Evolutionary conservation across 306 rosid species (phyloP), one percentile per base, ranked within the genome.

Genomic region (Cajanus cajan): DNA sequence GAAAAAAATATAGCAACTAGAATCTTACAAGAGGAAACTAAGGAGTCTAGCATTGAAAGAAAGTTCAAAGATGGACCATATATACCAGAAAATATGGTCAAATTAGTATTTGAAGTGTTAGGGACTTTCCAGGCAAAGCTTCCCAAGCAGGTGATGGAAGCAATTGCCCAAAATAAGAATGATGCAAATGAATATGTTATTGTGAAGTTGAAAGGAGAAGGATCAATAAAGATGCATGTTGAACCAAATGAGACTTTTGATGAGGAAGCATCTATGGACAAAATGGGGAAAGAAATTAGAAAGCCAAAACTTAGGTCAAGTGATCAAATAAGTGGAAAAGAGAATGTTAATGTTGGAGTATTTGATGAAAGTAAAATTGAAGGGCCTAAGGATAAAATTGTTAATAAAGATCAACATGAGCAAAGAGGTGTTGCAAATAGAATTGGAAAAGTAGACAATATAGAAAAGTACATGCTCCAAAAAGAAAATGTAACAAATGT

Each of bases 241-340:
- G 82, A 82, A 76, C 74, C 39, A 82, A 68, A 68, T 72, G 77
- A 47, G 64, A 25, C 40, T 66, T 48, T 33, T 50, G 50, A 58
- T 24, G 64, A 59, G 34, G 80, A 58, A 18, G 61, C 4, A 25
- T 12, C 19, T 8, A 3, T 18, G 40, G 77, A 65, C 0, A 76
- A 1, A 71, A 50, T 6, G 28, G 74, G 71, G 31, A 64, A 48
- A 37, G 84, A 80, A 12, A 45, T 48, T 44, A 59, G 59, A 75
- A 71, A 13, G 28, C 71, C 78, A 43, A 52, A 76, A 31, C 9
- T 33, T 41, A 25, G 63, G 48, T 54, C 69, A 21, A 62, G 50
- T 33, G 75, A 63, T 6, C 68, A 43, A 33, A 4, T 15, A 21
- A 76, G 74, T n/a, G 52, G 16, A 44, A n/a, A 33, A 22, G 79